Base-by-base conservation (phyloP, 2,329 filamentous ascomycete genomes). In the Colletotrichum sublineola region DNA sequence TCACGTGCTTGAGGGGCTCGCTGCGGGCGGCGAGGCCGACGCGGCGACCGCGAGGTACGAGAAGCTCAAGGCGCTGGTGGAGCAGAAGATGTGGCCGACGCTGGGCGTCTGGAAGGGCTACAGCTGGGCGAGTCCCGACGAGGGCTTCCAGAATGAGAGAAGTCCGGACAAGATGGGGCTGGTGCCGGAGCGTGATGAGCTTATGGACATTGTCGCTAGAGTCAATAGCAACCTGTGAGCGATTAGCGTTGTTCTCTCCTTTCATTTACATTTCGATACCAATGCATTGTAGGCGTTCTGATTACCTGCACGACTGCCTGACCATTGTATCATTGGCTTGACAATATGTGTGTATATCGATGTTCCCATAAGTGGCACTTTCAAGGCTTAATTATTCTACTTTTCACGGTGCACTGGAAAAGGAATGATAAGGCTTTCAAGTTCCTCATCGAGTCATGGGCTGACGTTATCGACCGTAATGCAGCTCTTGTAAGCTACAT, bases 41-140 rank as follows among this genome's bases (percentile, higher is more conserved):
- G 33, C 38, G 72, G 29, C 73, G 50, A 58, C 74, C 78, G 75
- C 77, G 46, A 76, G 78, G 7, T 80, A 80, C 29, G 75, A 77
- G 0, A 79, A 78, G 75, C 79, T 83, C 12, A 77, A 77, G n/a
- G 74, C 68, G 15, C 67, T 85, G 2, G 83, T 84, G 1, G 74
- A 78, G 40, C 77, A 81, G 4, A 75, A 75, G 2, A 88, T 94
- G 78, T 89, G 89, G 82, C 80, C 82, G 64, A 85, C 88, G 42
- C 78, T 94, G 36, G 91, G 89, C 0, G 76, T 84, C n/a, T 92
- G 90, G 86, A 88, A 88, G 75, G 89, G 91, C 73, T 92, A 87
- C 75, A 83, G 87, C 3, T 93, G 91, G 91, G 83, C 85, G 52
- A 92, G 89, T 74, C 91, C 91, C 1, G 85, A 82, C 2, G 79